These are phyloP conservation scores for Porosira glacialis DNA, from an alignment of 352 stramenopile genomes.

Conservation along the genomic window DNA sequence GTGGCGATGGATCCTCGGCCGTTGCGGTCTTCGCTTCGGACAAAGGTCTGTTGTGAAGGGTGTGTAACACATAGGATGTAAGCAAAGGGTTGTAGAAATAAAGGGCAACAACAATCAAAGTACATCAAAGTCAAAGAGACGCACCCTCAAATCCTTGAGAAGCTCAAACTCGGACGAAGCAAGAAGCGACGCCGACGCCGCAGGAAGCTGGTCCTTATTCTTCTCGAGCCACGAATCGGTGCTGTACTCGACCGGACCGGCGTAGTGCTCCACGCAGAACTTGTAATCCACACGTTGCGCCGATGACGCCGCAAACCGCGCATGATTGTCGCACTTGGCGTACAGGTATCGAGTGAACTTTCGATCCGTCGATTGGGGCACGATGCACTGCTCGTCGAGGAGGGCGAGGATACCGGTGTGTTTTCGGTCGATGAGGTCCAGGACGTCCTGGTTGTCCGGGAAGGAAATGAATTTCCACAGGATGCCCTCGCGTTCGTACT, in stretches of 20 bases:
- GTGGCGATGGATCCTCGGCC: constrained; percentile 3
- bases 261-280: constrained; percentile 86
- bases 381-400: constrained; percentile 81
- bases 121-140: background rate
- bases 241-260: constrained; percentile 89
- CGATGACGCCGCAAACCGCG: constrained; percentile 44
- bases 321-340: constrained; percentile 28
- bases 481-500: constrained; percentile 81
- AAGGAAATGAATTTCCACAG: constrained; percentile 77
- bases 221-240: constrained; percentile 94
- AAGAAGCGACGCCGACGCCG: constrained; percentile 29
- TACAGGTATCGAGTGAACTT: constrained; percentile 71
- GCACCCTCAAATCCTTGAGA: constrained; percentile 10
- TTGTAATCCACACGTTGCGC: constrained; percentile 23
- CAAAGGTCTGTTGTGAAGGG: constrained; percentile 13
- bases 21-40: background rate
- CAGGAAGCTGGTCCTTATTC: constrained; percentile 86
- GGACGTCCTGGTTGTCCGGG: constrained; percentile 83
- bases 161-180: constrained; percentile 6
- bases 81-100: too few species aligned
- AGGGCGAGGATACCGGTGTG: constrained; percentile 66
- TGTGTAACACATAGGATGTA: too few species aligned
- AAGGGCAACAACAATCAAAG: too few species aligned
- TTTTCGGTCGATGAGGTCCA: constrained; percentile 81
- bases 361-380: constrained; percentile 63